Evolutionary conservation across 768 basidiomycete species (phyloP).

Genomic region (Mycena indigotica): DNA sequence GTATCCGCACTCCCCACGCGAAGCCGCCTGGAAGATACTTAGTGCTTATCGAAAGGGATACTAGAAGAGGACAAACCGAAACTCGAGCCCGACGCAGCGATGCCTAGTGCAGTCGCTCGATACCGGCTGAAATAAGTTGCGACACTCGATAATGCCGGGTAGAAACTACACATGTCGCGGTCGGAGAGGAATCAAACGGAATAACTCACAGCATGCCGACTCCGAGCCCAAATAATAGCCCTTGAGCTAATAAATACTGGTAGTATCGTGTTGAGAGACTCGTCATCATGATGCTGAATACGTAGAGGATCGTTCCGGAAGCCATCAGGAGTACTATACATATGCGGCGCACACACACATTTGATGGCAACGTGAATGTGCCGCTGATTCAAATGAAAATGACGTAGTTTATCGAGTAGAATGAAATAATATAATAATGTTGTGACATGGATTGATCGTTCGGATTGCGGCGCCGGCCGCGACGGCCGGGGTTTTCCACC

Average conservation of each 20-base stretch:
- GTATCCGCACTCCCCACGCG: constrained; percentile 62
- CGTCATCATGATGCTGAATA: constrained; percentile 57
- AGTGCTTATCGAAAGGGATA: neutral
- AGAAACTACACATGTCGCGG: constrained; percentile 45
- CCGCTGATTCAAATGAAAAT: no score
- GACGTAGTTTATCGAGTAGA: no score
- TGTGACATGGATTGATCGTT: no score
- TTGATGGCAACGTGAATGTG: no score
- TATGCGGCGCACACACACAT: no score
- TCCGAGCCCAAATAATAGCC: constrained; percentile 64
- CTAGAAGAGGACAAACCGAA: constrained; percentile 42
- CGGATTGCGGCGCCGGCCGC: no score
- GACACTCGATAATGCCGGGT: constrained; percentile 66
- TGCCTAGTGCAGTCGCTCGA: constrained; percentile 71
- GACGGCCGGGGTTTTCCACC: no score
- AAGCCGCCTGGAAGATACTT: constrained; percentile 54
- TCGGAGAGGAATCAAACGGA: constrained; percentile 1
- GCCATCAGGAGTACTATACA: no score
- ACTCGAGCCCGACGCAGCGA: constrained; percentile 70
- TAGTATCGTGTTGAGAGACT: constrained; percentile 60
- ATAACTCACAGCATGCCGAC: constrained; percentile 61
- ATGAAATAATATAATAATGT: no score
- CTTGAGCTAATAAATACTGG: constrained; percentile 65
- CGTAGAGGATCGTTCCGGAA: constrained; percentile 51
- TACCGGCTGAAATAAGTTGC: constrained; percentile 66